Evolutionary conservation across 192 early-diverging fungal genomes (phyloP).

Genomic region (Gamsiella multidivaricata): DNA sequence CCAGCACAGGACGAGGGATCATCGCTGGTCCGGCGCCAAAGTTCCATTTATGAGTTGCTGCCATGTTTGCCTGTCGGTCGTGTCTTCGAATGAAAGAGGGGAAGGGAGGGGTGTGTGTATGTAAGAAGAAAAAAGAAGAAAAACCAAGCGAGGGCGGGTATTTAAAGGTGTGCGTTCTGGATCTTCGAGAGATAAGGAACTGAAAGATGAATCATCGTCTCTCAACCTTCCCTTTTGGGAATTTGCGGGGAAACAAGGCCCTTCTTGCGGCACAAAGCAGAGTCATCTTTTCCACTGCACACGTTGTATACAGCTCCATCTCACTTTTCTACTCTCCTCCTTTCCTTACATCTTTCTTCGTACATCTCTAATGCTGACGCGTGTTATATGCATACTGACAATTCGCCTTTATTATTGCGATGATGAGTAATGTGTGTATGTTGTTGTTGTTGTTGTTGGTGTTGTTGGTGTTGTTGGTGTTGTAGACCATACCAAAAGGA

Average conservation of each 20-base stretch:
- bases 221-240: constrained; percentile 11
- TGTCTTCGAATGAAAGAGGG: neutral
- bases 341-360: no score
- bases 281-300: no score
- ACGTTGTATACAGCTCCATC: no score
- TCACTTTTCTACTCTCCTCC: no score
- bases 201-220: constrained; percentile 20
- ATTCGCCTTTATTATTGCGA: no score
- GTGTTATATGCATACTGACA: no score
- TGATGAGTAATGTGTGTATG: no score
- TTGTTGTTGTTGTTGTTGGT: no score
- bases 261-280: no score
- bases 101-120: neutral
- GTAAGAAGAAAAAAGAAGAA: neutral
- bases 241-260: constrained; percentile 25
- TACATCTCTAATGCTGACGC: no score
- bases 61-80: neutral
- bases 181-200: neutral
- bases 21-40: constrained; percentile 94
- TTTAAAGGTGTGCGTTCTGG: neutral
- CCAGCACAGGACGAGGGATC: constrained; percentile 85
- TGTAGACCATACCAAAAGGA: no score
- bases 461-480: no score
- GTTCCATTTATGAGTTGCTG: constrained; percentile 66
- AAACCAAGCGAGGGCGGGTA: constrained; percentile 6